Conservation (phyloP, 2,329 filamentous ascomycete species). For the Fusarium anguioides region DNA sequence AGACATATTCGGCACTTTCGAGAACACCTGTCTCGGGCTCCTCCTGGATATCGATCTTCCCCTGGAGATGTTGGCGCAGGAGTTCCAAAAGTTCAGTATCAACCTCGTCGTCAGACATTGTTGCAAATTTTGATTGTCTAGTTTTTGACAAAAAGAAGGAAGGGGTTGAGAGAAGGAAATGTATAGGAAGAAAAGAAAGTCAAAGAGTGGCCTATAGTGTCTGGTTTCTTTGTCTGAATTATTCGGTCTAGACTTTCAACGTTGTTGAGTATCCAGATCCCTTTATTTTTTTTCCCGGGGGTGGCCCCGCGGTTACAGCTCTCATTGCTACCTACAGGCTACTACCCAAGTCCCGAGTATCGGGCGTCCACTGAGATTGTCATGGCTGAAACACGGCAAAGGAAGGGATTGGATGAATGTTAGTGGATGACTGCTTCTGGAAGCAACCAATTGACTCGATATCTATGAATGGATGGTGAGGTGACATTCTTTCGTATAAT, state of each 20-base stretch:
- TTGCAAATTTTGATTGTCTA: not conserved
- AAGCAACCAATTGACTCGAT: not conserved
- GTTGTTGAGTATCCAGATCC: slow-evolving; percentile 25
- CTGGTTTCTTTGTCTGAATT: slow-evolving; percentile 33
- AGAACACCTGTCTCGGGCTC: slow-evolving; percentile 85
- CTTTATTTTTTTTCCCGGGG: slow-evolving; percentile 24
- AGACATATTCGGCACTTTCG: slow-evolving; percentile 84
- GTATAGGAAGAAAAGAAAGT: not conserved
- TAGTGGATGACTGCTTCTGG: not conserved
- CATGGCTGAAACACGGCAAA: slow-evolving; percentile 15
- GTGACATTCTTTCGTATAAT: not conserved
- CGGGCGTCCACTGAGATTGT: not conserved
- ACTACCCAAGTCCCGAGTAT: not conserved
- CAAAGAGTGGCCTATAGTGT: slow-evolving; percentile 25
- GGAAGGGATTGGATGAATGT: not conserved
- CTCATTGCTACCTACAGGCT: too few relatives aligned
- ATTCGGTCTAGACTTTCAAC: slow-evolving; percentile 31
- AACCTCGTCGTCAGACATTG: slow-evolving; percentile 91
- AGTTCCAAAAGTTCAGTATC: slow-evolving; percentile 89
- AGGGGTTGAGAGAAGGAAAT: not conserved
- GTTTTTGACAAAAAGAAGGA: not conserved
- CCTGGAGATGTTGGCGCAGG: slow-evolving; percentile 80
- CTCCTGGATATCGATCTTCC: slow-evolving; percentile 63
- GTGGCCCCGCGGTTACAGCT: slow-evolving; percentile 10
- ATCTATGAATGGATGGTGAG: not conserved